Evolutionary conservation across 257 asterid genomes (phyloP), one percentile per base, ranked within the genome.

Genomic region (Rubia yunnanensis): DNA sequence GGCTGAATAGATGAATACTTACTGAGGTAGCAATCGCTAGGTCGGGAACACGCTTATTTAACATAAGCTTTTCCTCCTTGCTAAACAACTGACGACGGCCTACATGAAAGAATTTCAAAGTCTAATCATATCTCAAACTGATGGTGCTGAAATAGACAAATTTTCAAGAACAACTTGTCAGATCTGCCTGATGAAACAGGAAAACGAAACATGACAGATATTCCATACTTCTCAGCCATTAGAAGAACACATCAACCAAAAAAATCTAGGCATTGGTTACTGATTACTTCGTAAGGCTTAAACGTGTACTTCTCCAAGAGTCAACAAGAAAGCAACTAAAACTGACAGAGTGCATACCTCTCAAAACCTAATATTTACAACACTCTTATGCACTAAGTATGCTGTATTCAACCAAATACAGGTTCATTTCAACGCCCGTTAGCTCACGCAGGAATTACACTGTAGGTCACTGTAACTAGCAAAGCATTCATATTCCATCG

Each of bases 41-140:
- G 78, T 89, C 88, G 67, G 99, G 95, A 76, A 81, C 64, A 78
- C 94, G 85, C 68, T 70, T 81, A 81, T 86, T 90, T 72, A 85
- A 41, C 35, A 90, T 60, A 69, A 70, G 1, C 80, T 86, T 90
- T 49, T 90, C 99, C 66, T 88, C 97, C 70, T 79, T 84, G 35
- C 91, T 74, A 74, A 94, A 86, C 70, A 90, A 75, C 73, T 81
- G 86, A 57, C 81, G 84, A 64, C 76, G 73, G 54, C 99, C 99
- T 85, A 71, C 64, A 71, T 67, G 72, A 23, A 9, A 52, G 1
- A 36, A 34, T 15, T 5, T 13, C 15, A 2, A 31, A 69, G 24
- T 32, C 48, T 65, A 30, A 27, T 11, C 46, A 2, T 3, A 24
- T 3, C 30, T 69, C 48, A 61, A 18, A 27, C 30, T 4, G 20